Conservation (phyloP, 371 early-diverging fungal genomes). For the Mucor ambiguus region DNA sequence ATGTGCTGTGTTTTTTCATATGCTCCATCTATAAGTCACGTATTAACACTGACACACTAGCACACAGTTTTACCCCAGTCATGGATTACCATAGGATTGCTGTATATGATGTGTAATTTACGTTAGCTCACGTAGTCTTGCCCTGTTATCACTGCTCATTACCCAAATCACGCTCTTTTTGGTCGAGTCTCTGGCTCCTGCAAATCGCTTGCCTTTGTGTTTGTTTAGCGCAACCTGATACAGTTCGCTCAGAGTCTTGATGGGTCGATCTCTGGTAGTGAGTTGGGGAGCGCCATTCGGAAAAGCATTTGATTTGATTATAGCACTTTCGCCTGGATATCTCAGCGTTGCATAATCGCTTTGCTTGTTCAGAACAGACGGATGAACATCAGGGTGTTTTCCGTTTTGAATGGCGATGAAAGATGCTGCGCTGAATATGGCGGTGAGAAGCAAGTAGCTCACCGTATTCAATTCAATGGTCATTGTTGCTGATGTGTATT, state of each 20-base stretch:
- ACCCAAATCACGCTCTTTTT: slow-evolving; percentile 3
- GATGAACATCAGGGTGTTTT: slow-evolving; percentile 70
- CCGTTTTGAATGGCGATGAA: slow-evolving; percentile 34
- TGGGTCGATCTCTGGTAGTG: slow-evolving; percentile 15
- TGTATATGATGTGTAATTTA: neutral
- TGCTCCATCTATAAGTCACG: slow-evolving; percentile 4
- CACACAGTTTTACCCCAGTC: neutral
- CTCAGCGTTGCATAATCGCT: slow-evolving; percentile 48
- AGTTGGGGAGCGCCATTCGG: slow-evolving; percentile 44
- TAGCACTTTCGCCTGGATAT: slow-evolving; percentile 59
- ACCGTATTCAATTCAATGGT: slow-evolving; percentile 18
- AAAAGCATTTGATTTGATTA: slow-evolving; percentile 58
- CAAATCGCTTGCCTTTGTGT: slow-evolving; percentile 19
- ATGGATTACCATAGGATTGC: neutral
- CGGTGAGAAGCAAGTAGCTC: slow-evolving; percentile 19
- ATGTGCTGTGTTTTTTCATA: slow-evolving; percentile 2
- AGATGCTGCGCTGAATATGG: slow-evolving; percentile 22
- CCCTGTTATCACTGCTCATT: neutral
- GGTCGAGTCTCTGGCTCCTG: slow-evolving; percentile 1
- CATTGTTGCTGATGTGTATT: slow-evolving; percentile 16
- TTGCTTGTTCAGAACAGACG: slow-evolving; percentile 64
- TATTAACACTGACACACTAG: neutral
- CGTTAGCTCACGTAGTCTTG: neutral
- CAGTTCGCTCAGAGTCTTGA: slow-evolving; percentile 40
- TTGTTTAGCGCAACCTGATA: slow-evolving; percentile 29